Percentiles rank a stretch among this genome's conserved stretches.
phyloP scores from a whole-genome alignment of 176 grass and related monocot species.

The Pontederia paniculata region DNA sequence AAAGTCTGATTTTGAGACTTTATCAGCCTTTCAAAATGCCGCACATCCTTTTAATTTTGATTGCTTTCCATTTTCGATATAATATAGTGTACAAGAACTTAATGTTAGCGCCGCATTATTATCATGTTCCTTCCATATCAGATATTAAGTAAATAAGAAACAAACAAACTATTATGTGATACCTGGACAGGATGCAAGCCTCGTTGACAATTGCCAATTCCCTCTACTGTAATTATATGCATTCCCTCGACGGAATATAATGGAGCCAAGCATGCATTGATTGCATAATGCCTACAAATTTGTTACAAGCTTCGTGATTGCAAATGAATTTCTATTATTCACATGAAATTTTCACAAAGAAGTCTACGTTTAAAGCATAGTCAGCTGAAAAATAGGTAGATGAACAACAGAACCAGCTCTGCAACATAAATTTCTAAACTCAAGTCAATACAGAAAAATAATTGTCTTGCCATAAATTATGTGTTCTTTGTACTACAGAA shows the following conservation, averaged over 20 bases:
- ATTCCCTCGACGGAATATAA: slow-evolving; percentile 96
- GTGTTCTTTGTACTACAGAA: no score
- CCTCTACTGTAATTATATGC: slow-evolving; percentile 96
- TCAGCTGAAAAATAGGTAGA: no score
- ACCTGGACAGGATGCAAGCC: slow-evolving; percentile 95
- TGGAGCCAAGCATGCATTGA: slow-evolving; percentile 92
- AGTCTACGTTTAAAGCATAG: no score
- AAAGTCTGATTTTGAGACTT: no score
- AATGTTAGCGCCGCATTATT: not conserved
- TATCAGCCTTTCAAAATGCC: no score
- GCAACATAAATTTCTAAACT: no score
- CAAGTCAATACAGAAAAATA: no score
- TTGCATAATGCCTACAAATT: slow-evolving; percentile 71
- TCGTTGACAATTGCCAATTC: slow-evolving; percentile 59
- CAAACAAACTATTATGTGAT: slow-evolving; percentile 16
- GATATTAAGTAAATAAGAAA: slow-evolving; percentile 20
- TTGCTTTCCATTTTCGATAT: not conserved
- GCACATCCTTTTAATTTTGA: no score
- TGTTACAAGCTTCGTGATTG: not conserved
- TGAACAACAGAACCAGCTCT: no score
- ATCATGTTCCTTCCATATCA: slow-evolving; percentile 4
- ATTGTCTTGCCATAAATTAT: no score
- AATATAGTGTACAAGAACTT: not conserved
- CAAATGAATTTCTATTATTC: not conserved
- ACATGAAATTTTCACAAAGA: no score